Conservation (phyloP, 345 rosid genomes). For the Moringa oleifera region DNA sequence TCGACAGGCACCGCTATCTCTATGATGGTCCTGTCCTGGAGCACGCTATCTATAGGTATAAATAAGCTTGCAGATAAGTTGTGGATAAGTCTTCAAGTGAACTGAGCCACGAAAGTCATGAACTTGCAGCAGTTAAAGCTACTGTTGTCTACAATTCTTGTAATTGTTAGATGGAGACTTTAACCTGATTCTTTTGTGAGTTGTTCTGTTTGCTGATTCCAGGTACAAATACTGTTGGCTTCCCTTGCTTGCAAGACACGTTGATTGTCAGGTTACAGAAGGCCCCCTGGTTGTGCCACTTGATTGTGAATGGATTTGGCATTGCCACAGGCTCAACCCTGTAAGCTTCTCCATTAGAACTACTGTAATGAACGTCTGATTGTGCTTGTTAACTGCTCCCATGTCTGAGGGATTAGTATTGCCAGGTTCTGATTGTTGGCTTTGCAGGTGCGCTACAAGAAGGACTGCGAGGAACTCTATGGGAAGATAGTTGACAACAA, state of each 20-base stretch:
- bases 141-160: too few species aligned
- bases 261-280: conserved; percentile 14
- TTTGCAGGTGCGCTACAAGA: conserved; percentile 10
- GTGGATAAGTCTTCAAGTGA: background rate
- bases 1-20: conserved; percentile 25
- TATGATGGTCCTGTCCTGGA: conserved; percentile 27
- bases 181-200: too few species aligned
- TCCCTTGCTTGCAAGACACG: conserved; percentile 1
- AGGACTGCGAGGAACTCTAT: conserved; percentile 29
- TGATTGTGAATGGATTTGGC: conserved; percentile 52
- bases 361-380: too few species aligned
- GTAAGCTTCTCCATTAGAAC: too few species aligned
- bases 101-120: background rate
- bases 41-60: conserved; percentile 14
- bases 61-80: too few species aligned
- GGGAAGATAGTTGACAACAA: conserved; percentile 21
- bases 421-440: background rate
- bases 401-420: background rate
- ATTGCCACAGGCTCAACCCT: conserved; percentile 30
- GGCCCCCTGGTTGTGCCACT: conserved; percentile 37
- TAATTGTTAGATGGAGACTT: too few species aligned
- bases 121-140: too few species aligned
- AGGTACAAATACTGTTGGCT: conserved; percentile 16
- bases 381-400: too few species aligned
- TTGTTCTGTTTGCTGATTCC: background rate